Percentiles rank a stretch among this genome's conserved stretches.
Conservation (phyloP, 2,329 filamentous ascomycete species). For the Pestalotiopsis sp. region DNA sequence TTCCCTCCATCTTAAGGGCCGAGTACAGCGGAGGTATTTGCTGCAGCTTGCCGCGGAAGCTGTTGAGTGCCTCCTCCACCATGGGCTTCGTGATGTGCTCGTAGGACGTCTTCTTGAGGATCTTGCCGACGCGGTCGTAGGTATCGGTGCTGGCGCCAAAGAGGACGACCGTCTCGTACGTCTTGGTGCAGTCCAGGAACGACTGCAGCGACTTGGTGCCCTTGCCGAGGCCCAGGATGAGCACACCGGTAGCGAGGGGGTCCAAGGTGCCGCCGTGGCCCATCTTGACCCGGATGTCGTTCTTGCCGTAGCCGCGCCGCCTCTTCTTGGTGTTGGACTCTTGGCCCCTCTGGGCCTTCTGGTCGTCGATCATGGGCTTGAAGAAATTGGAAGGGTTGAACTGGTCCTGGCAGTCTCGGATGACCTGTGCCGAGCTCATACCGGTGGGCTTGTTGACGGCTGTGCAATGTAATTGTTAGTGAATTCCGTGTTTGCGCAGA, state of each 20-base stretch:
- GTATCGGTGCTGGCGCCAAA: conserved; percentile 93
- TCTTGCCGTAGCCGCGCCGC: conserved; percentile 60
- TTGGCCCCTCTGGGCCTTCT: conserved; percentile 56
- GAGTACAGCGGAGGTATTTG: conserved; percentile 94
- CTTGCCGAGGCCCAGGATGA: conserved; percentile 84
- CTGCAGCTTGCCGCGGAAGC: conserved; percentile 81
- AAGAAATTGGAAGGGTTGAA: conserved; percentile 85
- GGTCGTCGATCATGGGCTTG: conserved; percentile 72
- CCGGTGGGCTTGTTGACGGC: conserved; percentile 92
- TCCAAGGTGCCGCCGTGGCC: conserved; percentile 96
- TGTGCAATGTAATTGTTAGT: conserved; percentile 37
- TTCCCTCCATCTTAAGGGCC: conserved; percentile 89
- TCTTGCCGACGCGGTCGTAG: conserved; percentile 85
- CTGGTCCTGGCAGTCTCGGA: conserved; percentile 82
- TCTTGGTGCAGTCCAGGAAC: conserved; percentile 89
- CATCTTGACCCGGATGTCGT: conserved; percentile 79
- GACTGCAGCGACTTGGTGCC: conserved; percentile 82
- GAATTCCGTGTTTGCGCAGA: neutral
- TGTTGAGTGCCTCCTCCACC: conserved; percentile 75
- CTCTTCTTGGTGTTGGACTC: conserved; percentile 63
- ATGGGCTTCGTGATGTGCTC: conserved; percentile 78
- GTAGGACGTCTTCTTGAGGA: conserved; percentile 75
- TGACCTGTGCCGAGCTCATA: conserved; percentile 85
- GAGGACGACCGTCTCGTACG: conserved; percentile 85
- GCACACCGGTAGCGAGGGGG: conserved; percentile 88